Evolutionary conservation across 768 basidiomycete genomes (phyloP), one percentile per base, ranked within the genome.

Genomic region (Termitomyces bulborhizus): DNA sequence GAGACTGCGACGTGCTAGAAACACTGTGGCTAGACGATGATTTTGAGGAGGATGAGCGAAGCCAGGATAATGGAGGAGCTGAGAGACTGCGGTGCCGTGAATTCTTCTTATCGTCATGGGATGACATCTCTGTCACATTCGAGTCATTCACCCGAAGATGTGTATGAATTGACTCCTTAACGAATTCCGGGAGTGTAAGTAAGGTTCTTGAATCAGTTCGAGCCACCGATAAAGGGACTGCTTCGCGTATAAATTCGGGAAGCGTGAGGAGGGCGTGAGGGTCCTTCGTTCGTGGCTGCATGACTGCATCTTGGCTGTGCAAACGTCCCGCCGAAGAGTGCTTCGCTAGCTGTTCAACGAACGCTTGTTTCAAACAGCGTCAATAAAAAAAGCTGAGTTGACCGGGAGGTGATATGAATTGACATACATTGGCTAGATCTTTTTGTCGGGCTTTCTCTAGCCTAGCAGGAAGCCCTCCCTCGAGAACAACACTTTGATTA

Each of bases 271-370:
- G 67, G 1, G 79, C 77, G 45, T 79, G 68, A 18, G 80, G 82
- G 59, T 82, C 78, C 60, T 72, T 81, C 45, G 62, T 68, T 61
- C 68, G 66, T 7, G 68, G 62, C 36, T 73, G 74, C 42, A 83
- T 76, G 3, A 80, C 68, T 6, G 91, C 89, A 61, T 96, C 93
- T 68, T 97, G 93, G 13, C 79, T 77, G 52, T 85, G 84, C 37
- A 95, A 71, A 53, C 93, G 79, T 21, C 93, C 85, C 1, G 84
- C 79, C 45, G 78, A 75, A 0, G 91, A 88, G 63, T 90, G 90
- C 29, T 78, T 74, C 9, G 84, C 74, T 2, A 96, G 75, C 55
- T 83, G 81, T 53, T 87, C 84, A 9, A 94, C 85, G 64, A 95
- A 92, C 7, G 80, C 80, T 43, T 85, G 80, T 55, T 85, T 83